Conservation (phyloP, 371 early-diverging fungal genomes). For the Sporodiniella umbellata region DNA sequence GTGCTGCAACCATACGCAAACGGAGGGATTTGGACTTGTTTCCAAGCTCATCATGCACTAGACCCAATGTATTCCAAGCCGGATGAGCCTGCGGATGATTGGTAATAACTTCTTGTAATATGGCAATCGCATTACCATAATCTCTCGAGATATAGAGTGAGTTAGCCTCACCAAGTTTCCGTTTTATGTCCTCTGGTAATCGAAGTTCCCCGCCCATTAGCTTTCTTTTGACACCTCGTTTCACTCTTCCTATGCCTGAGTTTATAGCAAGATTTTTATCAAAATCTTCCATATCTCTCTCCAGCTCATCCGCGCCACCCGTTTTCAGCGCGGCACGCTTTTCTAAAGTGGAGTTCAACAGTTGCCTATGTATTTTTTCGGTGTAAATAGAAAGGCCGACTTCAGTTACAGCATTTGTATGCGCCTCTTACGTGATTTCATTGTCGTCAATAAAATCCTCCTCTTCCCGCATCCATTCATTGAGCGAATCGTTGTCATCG, state of each 20-base stretch:
- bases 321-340: conserved; percentile 21
- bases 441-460: conserved; percentile 7
- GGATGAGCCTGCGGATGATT: conserved; percentile 64
- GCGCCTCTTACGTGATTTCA: conserved; percentile 19
- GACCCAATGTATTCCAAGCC: conserved; percentile 87
- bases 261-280: conserved; percentile 34
- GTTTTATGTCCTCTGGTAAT: conserved; percentile 53
- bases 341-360: conserved; percentile 6
- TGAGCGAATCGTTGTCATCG: conserved; percentile 11
- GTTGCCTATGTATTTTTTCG: not conserved
- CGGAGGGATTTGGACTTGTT: conserved; percentile 72
- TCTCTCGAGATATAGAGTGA: conserved; percentile 65
- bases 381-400: too few relatives aligned
- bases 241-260: conserved; percentile 28
- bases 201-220: conserved; percentile 22
- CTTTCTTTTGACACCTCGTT: conserved; percentile 11
- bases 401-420: not conserved
- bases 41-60: conserved; percentile 89
- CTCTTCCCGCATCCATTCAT: conserved; percentile 14
- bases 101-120: conserved; percentile 75
- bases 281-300: conserved; percentile 37
- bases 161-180: conserved; percentile 74
- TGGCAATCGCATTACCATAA: conserved; percentile 62
- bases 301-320: conserved; percentile 29
- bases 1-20: conserved; percentile 87